Evolutionary conservation across 2,329 filamentous ascomycete genomes (phyloP).

Genomic region (Cryphonectria radicalis): DNA sequence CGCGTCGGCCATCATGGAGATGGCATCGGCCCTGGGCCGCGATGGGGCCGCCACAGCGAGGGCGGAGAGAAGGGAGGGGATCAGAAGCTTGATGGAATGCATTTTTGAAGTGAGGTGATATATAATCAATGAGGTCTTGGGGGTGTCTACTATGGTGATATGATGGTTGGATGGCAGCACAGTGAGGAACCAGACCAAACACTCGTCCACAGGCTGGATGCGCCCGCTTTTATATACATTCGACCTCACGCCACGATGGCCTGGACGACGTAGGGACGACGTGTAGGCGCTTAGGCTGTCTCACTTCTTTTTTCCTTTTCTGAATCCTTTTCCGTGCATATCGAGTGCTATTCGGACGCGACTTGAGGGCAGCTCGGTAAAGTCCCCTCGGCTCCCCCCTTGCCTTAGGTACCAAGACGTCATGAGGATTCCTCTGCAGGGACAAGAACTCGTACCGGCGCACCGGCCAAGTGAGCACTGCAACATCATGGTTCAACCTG

Average conservation of each 20-base stretch:
- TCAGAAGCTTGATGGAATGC: slow-evolving; percentile 40
- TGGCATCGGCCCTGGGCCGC: slow-evolving; percentile 32
- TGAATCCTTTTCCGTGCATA: not conserved
- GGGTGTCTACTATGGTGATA: no score
- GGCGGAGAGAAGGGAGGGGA: slow-evolving; percentile 36
- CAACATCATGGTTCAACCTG: not conserved
- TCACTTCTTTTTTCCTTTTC: not conserved
- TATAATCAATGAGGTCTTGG: not conserved
- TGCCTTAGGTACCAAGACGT: slow-evolving; percentile 6
- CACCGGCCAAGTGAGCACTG: not conserved
- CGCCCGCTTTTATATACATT: not conserved
- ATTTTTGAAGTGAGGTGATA: slow-evolving; percentile 36
- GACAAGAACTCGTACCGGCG: not conserved
- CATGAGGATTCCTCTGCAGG: slow-evolving; percentile 1
- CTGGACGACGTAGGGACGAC: not conserved
- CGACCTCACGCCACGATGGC: not conserved
- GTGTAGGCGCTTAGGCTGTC: not conserved
- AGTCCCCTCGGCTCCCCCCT: not conserved
- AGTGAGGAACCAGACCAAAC: not conserved
- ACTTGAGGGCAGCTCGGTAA: not conserved
- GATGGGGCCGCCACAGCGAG: slow-evolving; percentile 35
- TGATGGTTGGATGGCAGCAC: not conserved
- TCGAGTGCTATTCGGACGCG: not conserved
- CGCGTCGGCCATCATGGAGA: slow-evolving; percentile 37
- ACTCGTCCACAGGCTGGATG: not conserved